phyloP scores from a whole-genome alignment of 345 rosid genomes.

The Brassica nigra region DNA sequence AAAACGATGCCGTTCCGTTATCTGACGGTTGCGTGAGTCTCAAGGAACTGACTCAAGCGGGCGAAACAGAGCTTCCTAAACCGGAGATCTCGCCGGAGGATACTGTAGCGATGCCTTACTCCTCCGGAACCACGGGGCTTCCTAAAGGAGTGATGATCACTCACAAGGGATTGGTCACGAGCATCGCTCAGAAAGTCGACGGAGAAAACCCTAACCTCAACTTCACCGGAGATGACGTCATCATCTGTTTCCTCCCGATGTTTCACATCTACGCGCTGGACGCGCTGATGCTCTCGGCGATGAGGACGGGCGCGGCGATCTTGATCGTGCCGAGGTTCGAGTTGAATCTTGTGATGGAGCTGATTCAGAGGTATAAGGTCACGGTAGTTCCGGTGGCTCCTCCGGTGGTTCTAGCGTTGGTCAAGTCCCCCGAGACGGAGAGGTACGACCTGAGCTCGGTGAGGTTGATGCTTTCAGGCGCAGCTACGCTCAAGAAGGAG shows the following conservation, averaged over 20 bases:
- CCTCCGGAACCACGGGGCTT: conserved; percentile 76
- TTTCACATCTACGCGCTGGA: conserved; percentile 82
- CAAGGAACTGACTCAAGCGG: conserved; percentile 5
- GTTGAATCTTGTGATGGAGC: conserved; percentile 49
- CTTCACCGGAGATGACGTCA: conserved; percentile 62
- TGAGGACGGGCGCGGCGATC: conserved; percentile 76
- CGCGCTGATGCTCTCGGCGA: conserved; percentile 68
- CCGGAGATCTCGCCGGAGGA: conserved; percentile 9
- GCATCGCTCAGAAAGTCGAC: conserved; percentile 88
- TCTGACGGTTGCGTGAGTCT: neutral
- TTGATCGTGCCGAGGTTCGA: conserved; percentile 82
- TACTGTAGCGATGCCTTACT: neutral
- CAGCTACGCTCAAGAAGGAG: conserved; percentile 87
- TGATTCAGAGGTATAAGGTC: conserved; percentile 61
- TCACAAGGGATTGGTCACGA: conserved; percentile 75
- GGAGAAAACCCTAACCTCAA: conserved; percentile 94
- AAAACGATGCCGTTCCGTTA: neutral
- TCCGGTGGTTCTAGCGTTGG: conserved; percentile 68
- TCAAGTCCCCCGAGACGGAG: conserved; percentile 55
- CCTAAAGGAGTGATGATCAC: conserved; percentile 96
- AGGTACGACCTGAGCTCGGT: conserved; percentile 73
- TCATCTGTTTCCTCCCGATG: conserved; percentile 73
- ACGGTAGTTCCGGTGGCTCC: conserved; percentile 84
- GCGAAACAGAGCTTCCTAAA: conserved; percentile 46
- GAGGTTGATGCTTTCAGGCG: conserved; percentile 69